Conservation (phyloP, 2,329 filamentous ascomycete genomes). For the Aspergillus terreus region DNA sequence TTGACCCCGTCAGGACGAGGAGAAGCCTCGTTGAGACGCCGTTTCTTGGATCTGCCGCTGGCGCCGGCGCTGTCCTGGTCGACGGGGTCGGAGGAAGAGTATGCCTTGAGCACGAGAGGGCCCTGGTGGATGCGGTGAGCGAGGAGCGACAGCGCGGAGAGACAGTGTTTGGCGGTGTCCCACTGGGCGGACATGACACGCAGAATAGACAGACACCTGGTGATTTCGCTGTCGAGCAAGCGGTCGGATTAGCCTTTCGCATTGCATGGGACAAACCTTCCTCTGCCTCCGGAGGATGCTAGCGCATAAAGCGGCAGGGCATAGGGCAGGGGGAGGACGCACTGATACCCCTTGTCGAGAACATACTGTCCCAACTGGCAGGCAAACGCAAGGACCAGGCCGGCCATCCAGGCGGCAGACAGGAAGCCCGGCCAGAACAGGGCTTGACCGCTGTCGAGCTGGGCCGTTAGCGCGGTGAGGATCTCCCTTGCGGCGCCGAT, state of each 20-base stretch:
- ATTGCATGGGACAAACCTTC: not conserved
- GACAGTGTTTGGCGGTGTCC: conserved; percentile 40
- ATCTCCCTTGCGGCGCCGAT: conserved; percentile 39
- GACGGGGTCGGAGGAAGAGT: not conserved
- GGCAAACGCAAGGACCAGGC: conserved; percentile 39
- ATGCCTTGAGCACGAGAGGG: not conserved
- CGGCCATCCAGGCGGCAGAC: conserved; percentile 41
- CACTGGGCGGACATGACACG: conserved; percentile 35
- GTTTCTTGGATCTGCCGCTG: not conserved
- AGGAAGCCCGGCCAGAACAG: conserved; percentile 40
- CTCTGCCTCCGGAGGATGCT: no score
- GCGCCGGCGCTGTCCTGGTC: not conserved
- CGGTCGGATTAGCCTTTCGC: not conserved
- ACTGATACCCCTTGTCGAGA: conserved; percentile 30
- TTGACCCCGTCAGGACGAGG: not conserved
- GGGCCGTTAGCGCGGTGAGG: conserved; percentile 31
- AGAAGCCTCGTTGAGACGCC: not conserved
- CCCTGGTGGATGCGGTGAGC: conserved; percentile 28
- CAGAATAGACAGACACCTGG: conserved; percentile 29
- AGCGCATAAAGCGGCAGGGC: not conserved
- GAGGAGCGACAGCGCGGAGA: conserved; percentile 32
- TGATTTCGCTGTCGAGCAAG: conserved; percentile 29
- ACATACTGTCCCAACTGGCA: conserved; percentile 40
- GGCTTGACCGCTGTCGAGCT: conserved; percentile 29
- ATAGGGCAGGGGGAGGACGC: conserved; percentile 9